A percentile compares a stretch with the other conserved stretches of the same genome.
These are phyloP conservation scores for Coemansia sp. DNA, from an alignment of 192 early-diverging fungal genomes.

Conservation along the genomic window DNA sequence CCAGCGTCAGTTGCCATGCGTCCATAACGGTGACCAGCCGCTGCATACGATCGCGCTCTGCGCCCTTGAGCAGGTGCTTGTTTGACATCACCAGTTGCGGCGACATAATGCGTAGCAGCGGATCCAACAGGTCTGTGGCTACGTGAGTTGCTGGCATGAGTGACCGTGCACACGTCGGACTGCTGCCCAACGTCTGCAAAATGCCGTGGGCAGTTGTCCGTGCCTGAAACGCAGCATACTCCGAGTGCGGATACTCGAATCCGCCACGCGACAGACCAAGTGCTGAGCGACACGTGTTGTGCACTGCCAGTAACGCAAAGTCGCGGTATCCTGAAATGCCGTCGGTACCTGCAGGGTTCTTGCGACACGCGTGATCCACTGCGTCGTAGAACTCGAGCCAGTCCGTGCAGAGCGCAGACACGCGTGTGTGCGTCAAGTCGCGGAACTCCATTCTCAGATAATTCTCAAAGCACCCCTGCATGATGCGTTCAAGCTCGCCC, in stretches of 20 bases:
- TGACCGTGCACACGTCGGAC: conserved; percentile 52
- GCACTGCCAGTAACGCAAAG: conserved; percentile 71
- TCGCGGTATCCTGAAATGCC: conserved; percentile 66
- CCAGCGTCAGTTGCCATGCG: conserved; percentile 27
- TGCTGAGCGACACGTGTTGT: conserved; percentile 77
- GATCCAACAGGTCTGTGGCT: conserved; percentile 62
- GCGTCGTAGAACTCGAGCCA: conserved; percentile 85
- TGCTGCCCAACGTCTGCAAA: conserved; percentile 43
- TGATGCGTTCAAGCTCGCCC: conserved; percentile 85
- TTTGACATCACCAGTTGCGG: conserved; percentile 71
- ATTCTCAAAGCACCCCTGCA: conserved; percentile 92
- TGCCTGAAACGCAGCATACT: conserved; percentile 65
- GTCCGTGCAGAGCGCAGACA: conserved; percentile 62
- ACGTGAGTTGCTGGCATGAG: conserved; percentile 49
- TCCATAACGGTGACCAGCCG: conserved; percentile 41
- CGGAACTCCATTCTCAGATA: conserved; percentile 79
- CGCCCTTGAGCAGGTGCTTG: conserved; percentile 43
- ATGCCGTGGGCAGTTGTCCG: conserved; percentile 60
- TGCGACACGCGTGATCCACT: conserved; percentile 47
- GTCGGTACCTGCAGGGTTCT: conserved; percentile 38
- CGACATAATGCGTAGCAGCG: conserved; percentile 73
- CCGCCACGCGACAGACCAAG: conserved; percentile 56
- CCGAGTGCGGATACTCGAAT: conserved; percentile 72
- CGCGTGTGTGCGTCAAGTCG: conserved; percentile 67
- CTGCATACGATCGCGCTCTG: conserved; percentile 18